Evolutionary conservation across 2,329 filamentous ascomycete genomes (phyloP).

Genomic region (Fusarium luffae): DNA sequence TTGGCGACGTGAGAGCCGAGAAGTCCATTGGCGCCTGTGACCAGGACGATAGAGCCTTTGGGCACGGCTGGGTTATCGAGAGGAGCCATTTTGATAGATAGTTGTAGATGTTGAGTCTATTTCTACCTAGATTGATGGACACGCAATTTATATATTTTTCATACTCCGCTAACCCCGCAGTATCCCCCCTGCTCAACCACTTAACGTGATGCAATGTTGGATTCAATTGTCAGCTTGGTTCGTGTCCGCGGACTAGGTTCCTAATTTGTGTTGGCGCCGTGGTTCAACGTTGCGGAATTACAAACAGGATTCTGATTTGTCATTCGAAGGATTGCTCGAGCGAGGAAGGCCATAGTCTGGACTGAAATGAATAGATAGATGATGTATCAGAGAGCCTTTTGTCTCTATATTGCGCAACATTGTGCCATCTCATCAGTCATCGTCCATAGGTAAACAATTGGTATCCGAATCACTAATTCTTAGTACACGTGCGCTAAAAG

Average conservation of each 20-base stretch:
- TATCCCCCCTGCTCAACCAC: background rate
- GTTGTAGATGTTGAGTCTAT: background rate
- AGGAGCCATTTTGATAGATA: slow-evolving; percentile 11
- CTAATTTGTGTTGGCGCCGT: background rate
- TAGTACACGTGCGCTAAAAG: no score
- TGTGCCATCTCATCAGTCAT: no score
- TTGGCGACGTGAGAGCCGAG: slow-evolving; percentile 55
- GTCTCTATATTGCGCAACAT: no score
- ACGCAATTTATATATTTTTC: background rate
- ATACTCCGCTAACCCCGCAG: background rate
- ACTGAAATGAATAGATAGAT: no score
- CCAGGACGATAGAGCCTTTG: slow-evolving; percentile 51
- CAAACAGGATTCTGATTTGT: background rate
- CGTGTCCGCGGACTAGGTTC: background rate
- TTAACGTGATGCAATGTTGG: background rate
- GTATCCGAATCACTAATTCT: no score
- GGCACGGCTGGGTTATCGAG: slow-evolving; percentile 36
- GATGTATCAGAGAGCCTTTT: background rate
- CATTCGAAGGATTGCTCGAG: background rate
- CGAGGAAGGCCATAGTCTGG: no score
- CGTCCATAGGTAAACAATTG: no score
- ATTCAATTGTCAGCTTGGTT: background rate
- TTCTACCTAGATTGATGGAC: background rate
- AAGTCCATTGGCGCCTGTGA: slow-evolving; percentile 57
- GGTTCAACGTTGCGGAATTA: background rate